These are phyloP conservation scores for Chlorophyllum brunneum DNA, from an alignment of 768 basidiomycete genomes.

Conservation along the genomic window DNA sequence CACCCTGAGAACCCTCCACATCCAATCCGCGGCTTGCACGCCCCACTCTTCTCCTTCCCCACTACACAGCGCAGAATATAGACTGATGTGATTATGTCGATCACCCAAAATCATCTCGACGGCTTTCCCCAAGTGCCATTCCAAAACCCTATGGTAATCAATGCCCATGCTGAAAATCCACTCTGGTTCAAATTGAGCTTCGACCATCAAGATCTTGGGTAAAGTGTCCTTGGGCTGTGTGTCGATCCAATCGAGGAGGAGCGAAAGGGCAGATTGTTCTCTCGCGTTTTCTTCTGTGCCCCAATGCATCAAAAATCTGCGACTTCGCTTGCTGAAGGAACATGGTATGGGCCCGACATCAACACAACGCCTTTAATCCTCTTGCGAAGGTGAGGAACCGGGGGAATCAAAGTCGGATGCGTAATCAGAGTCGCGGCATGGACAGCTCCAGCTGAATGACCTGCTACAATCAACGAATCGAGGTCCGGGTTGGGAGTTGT, in stretches of 20 bases:
- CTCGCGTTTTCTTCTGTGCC: not conserved
- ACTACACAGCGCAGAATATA: constrained; percentile 42
- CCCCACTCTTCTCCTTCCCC: constrained; percentile 66
- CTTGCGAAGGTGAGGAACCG: constrained; percentile 23
- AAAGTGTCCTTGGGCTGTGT: constrained; percentile 31
- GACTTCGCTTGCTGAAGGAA: constrained; percentile 24
- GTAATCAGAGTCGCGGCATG: constrained; percentile 44
- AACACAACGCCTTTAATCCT: constrained; percentile 44
- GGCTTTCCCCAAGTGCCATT: constrained; percentile 27
- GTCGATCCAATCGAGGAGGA: constrained; percentile 18
- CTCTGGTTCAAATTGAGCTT: constrained; percentile 51
- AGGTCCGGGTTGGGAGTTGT: constrained; percentile 34
- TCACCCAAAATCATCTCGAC: constrained; percentile 34
- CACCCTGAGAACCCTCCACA: constrained; percentile 14
- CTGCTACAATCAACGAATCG: constrained; percentile 43
- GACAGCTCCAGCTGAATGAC: constrained; percentile 60
- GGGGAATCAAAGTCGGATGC: constrained; percentile 30
- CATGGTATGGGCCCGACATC: constrained; percentile 42
- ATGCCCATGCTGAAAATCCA: constrained; percentile 33
- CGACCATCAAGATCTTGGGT: constrained; percentile 45
- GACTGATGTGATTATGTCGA: constrained; percentile 65
- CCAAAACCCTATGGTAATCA: constrained; percentile 36
- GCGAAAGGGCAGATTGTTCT: constrained; percentile 1
- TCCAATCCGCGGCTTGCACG: constrained; percentile 40
- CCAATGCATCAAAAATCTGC: constrained; percentile 31